Conservation (phyloP, 202 grass and related monocot genomes). For the Schoenoplectus tabernaemontani region DNA sequence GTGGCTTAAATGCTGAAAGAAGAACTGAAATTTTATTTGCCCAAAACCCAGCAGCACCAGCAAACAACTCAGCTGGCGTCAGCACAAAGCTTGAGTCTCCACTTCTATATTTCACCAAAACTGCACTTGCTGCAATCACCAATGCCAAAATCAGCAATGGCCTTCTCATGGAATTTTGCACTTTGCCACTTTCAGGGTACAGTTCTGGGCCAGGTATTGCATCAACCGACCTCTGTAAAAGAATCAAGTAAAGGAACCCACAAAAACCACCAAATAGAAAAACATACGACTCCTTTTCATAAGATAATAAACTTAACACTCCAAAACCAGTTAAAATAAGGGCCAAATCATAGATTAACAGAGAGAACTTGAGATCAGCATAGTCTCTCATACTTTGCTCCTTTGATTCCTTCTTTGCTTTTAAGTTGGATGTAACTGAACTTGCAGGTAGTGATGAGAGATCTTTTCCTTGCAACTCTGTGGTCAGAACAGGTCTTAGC, state of each 20-base stretch:
- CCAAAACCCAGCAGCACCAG: slow-evolving; percentile 54
- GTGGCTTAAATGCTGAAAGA: slow-evolving; percentile 73
- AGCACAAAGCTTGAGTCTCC: slow-evolving; percentile 38
- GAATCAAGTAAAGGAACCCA: slow-evolving; percentile 74
- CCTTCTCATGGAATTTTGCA: slow-evolving; percentile 40
- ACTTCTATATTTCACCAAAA: slow-evolving; percentile 46
- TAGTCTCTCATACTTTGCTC: slow-evolving; percentile 72
- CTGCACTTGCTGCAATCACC: slow-evolving; percentile 30
- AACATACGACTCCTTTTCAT: slow-evolving; percentile 48
- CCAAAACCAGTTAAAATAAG: slow-evolving; percentile 64
- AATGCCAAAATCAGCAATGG: slow-evolving; percentile 65
- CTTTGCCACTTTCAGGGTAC: slow-evolving; percentile 25
- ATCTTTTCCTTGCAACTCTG: slow-evolving; percentile 35
- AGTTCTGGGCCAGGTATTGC: slow-evolving; percentile 38
- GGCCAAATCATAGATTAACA: slow-evolving; percentile 59
- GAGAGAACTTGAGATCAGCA: slow-evolving; percentile 69
- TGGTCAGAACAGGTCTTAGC: slow-evolving; percentile 38
- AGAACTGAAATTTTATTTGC: slow-evolving; percentile 55
- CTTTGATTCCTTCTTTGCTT: slow-evolving; percentile 25
- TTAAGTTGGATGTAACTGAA: slow-evolving; percentile 1
- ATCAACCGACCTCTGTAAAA: slow-evolving; percentile 65
- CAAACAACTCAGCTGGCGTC: slow-evolving; percentile 49
- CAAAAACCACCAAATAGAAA: slow-evolving; percentile 63
- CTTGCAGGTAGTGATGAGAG: slow-evolving; percentile 34
- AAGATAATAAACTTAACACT: slow-evolving; percentile 40